Evolutionary conservation across 306 rosid genomes (phyloP), one percentile per base, ranked within the genome.

Genomic region (Prunus kanzakura): DNA sequence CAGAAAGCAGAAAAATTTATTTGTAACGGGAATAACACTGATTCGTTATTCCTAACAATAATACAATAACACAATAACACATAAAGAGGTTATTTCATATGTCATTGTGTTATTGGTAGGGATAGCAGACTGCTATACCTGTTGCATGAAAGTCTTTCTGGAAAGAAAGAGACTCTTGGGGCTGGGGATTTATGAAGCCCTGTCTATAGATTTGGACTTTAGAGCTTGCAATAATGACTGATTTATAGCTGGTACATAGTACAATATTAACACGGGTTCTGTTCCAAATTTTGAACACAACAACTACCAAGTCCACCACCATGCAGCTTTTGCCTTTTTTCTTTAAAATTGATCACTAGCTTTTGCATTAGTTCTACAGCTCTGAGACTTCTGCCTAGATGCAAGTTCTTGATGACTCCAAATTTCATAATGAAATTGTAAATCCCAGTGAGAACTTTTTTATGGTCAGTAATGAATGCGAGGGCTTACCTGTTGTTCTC

Each of bases 151-250:
- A 35, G 41, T 5, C 1, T 35, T 35, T 32, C 7, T 35, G 0
- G 0, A 32, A 32, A 1, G 51, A 47, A 13, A 3, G 16, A 47
- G 2, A 47, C 3, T 52, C 2, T 18, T 15, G 46, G 62, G 61
- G 62, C 4, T 50, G 29, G 46, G 66, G 55, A 35, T 61, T 55
- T 46, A 25, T 12, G 47, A n/a, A 56, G 49, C 74, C 22, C 10
- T 16, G 15, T 41, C 69, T 56, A 41, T 18, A 65, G 51, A 20
- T 71, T 67, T 16, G 41, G 49, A 19, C 67, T 13, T 20, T 41
- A 45, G 46, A 79, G 78, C 82, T 45, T 20, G 30, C 49, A 73
- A 19, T 56, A 56, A 73, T 66, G 6, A 54, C 60, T 71, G 66
- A 19, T n/a, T 30, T 22, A 13, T 62, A 2, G 43, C 3, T 46